Evolutionary conservation across 2,329 filamentous ascomycete species (phyloP), one percentile per base, ranked within the genome.

Genomic region (Dactylellina sp.): DNA sequence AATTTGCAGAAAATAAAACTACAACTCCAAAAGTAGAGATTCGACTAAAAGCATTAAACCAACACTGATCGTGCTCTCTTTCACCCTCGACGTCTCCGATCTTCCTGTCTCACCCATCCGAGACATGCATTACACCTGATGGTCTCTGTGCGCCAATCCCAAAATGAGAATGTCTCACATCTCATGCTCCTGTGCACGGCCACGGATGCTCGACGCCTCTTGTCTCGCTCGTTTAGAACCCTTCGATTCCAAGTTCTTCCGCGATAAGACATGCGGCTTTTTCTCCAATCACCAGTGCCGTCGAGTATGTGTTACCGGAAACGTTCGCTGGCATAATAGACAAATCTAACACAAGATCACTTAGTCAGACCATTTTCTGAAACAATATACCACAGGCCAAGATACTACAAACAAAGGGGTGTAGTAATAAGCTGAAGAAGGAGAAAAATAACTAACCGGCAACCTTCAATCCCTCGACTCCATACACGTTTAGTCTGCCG

Each of bases 271-370:
- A 68, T 1, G 80, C 80, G 1, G 79, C 80, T 74, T 80, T 81
- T 79, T 86, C 84, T 0, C 83, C 84, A 60, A 85, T 79, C 3
- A 83, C 68, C 14, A 86, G 77, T 0, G 85, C 84, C 0, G 83
- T 83, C 32, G 82, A 83, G 46, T 81, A 80, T 0, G 83, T 84
- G 65, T 85, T 85, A 0, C 81, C 78, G 61, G 75, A 78, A 12
- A 84, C 81, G 14, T 65, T 65, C 18, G 16, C 71, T 49, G 62
- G 50, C 18, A 66, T 71, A 9, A 76, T 57, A 9, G 77, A 78
- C 22, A 77, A 55, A 0, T 81, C 81, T 18, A 77, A 75, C 47
- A 18, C 6, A 9, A 40, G 24, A 16, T 40, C 9, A 12, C 22
- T n/a, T 39, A 3, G 53, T 59, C 39, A 66, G 22, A 7, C 4